Percentiles rank a stretch among this genome's conserved stretches.
Evolutionary conservation across 805 yeast genomes (phyloP).

Genomic region (Sporopachydermia quercuum): DNA sequence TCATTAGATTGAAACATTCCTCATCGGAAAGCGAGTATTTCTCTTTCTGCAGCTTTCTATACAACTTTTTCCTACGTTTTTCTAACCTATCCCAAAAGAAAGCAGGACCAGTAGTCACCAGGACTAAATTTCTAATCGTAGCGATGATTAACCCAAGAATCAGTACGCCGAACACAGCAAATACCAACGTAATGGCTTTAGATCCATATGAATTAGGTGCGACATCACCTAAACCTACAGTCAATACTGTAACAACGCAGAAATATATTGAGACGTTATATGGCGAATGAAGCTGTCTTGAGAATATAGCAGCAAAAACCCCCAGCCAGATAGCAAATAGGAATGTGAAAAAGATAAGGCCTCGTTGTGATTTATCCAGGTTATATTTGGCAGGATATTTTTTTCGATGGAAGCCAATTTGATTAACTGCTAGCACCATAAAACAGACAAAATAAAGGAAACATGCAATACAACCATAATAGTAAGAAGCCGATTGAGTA

Average conservation of each 20-base stretch:
- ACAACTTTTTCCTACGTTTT: constrained; percentile 23
- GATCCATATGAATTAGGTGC: constrained; percentile 38
- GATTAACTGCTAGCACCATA: constrained; percentile 37
- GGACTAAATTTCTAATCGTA: constrained; percentile 50
- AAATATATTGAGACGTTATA: constrained; percentile 62
- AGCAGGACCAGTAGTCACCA: constrained; percentile 46
- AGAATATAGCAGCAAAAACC: constrained; percentile 51
- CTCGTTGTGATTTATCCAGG: constrained; percentile 50
- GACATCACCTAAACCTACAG: constrained; percentile 73
- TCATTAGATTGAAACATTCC: constrained; percentile 43
- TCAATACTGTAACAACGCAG: constrained; percentile 56
- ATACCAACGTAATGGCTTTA: constrained; percentile 43
- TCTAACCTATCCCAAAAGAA: constrained; percentile 55
- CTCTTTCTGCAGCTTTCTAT: constrained; percentile 11
- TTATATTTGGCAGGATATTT: constrained; percentile 63
- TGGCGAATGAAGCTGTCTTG: constrained; percentile 27
- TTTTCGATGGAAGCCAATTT: constrained; percentile 38
- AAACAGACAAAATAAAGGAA: constrained; percentile 46
- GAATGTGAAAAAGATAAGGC: constrained; percentile 59
- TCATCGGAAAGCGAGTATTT: constrained; percentile 20
- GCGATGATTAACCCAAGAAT: constrained; percentile 61
- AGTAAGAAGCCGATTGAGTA: constrained; percentile 48
- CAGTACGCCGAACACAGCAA: constrained; percentile 56
- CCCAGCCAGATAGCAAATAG: constrained; percentile 52
- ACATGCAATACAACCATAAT: constrained; percentile 61